phyloP scores from a whole-genome alignment of 768 basidiomycete genomes.

The Solioccasus polychromus region DNA sequence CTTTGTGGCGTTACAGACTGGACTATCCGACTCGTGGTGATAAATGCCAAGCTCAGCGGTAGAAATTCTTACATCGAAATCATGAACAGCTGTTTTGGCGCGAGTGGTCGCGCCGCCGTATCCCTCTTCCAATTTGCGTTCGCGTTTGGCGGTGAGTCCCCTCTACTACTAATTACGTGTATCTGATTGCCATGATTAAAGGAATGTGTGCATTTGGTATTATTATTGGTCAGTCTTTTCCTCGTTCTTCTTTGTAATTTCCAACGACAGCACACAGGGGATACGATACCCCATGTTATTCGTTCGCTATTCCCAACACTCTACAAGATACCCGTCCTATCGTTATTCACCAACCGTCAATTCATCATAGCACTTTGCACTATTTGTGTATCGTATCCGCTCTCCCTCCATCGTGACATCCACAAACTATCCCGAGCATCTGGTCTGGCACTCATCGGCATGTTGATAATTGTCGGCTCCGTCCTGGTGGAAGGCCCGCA shows the following conservation, averaged over 20 bases:
- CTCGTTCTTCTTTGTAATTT: background rate
- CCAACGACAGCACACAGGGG: constrained; percentile 47
- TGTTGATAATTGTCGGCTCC: constrained; percentile 87
- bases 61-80: constrained; percentile 90
- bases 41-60: constrained; percentile 95
- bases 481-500: constrained; percentile 83
- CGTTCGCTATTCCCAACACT: constrained; percentile 77
- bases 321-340: constrained; percentile 66
- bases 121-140: constrained; percentile 98
- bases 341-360: constrained; percentile 77
- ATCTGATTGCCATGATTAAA: constrained; percentile 27
- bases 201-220: constrained; percentile 99
- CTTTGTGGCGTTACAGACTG: constrained; percentile 90
- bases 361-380: constrained; percentile 90
- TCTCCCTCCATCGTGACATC: constrained; percentile 95
- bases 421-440: constrained; percentile 95
- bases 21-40: constrained; percentile 94
- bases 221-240: constrained; percentile 60
- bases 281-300: constrained; percentile 94
- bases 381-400: constrained; percentile 84
- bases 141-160: constrained; percentile 81
- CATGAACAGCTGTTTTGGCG: constrained; percentile 91
- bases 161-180: background rate
- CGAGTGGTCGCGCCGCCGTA: constrained; percentile 87
- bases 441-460: constrained; percentile 85